Evolutionary conservation across 768 basidiomycete genomes (phyloP).

Genomic region (Boletus tomentosulus): DNA sequence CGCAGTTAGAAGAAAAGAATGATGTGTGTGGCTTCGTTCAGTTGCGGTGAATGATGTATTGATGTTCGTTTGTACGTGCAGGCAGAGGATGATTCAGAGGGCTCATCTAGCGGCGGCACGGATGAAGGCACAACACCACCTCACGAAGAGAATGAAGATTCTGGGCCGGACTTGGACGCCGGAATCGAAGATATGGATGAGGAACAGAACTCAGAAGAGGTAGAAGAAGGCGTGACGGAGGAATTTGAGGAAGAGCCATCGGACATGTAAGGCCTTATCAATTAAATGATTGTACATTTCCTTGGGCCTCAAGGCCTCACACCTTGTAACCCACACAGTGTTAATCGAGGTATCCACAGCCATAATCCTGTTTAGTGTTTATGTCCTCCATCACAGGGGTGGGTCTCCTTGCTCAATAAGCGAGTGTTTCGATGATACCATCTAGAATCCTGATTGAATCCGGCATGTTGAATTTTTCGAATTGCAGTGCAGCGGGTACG

Average conservation of each 20-base stretch:
- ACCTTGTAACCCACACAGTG: neutral
- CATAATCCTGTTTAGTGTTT: neutral
- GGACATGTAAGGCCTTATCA: slow-evolving; percentile 8
- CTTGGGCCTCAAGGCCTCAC: neutral
- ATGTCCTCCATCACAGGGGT: neutral
- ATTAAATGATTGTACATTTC: neutral
- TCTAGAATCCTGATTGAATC: slow-evolving; percentile 83
- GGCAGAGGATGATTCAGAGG: slow-evolving; percentile 36
- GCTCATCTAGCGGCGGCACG: slow-evolving; percentile 30
- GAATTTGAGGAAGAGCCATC: slow-evolving; percentile 49
- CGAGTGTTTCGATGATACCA: slow-evolving; percentile 76
- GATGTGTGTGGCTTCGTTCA: slow-evolving; percentile 42
- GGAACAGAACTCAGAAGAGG: slow-evolving; percentile 39
- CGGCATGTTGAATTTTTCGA: slow-evolving; percentile 90
- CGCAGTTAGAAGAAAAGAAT: slow-evolving; percentile 80
- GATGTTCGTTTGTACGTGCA: slow-evolving; percentile 1
- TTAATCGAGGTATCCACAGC: neutral
- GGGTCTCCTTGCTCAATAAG: slow-evolving; percentile 42
- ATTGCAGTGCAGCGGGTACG: slow-evolving; percentile 79
- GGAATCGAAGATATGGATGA: slow-evolving; percentile 42
- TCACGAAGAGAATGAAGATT: slow-evolving; percentile 39
- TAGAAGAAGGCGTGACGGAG: slow-evolving; percentile 46
- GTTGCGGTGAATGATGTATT: neutral
- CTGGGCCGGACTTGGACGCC: slow-evolving; percentile 35
- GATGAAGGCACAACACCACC: slow-evolving; percentile 28